Percentiles rank a stretch among this genome's conserved stretches.
phyloP scores from a whole-genome alignment of 2,329 filamentous ascomycete genomes.

The Botrytis tulipae region DNA sequence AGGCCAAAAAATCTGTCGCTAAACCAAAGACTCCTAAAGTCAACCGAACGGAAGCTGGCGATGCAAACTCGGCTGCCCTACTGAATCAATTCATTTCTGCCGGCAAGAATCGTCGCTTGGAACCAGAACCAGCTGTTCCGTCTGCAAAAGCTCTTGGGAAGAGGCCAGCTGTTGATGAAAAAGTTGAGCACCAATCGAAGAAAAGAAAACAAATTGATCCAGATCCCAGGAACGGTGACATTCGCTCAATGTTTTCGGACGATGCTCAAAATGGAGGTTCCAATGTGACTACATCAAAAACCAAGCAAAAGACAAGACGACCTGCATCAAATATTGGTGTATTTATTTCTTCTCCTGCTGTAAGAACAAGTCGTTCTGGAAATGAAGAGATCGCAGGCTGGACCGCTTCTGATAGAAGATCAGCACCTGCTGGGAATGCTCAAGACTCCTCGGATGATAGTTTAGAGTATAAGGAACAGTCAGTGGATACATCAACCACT shows the following conservation, averaged over 20 bases:
- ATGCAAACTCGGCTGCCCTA: conserved; percentile 14
- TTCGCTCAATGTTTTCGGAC: conserved; percentile 1
- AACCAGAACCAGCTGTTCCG: conserved; percentile 5
- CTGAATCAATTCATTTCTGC: conserved; percentile 10
- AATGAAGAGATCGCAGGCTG: conserved; percentile 11
- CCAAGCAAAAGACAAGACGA: not conserved
- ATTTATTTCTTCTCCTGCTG: not conserved
- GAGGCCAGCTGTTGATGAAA: conserved; percentile 26
- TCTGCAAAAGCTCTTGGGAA: conserved; percentile 34
- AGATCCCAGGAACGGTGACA: conserved; percentile 17
- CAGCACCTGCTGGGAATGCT: not conserved
- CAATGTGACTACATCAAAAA: not conserved
- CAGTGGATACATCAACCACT: not conserved
- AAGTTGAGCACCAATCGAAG: conserved; percentile 16
- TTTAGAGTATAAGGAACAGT: not conserved
- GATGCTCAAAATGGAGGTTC: not conserved
- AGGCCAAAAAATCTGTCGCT: not conserved
- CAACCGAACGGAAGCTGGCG: not conserved
- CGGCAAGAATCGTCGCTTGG: not conserved
- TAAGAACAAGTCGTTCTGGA: conserved; percentile 8
- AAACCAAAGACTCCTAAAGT: conserved; percentile 3
- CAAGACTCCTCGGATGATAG: not conserved
- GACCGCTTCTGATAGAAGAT: conserved; percentile 1
- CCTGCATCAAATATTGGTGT: not conserved
- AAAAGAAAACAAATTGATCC: conserved; percentile 26